Percentiles rank a stretch among this genome's conserved stretches.
These are phyloP conservation scores for Talaromyces verruculosus DNA, from an alignment of 2,329 filamentous ascomycete species.

Conservation along the genomic window DNA sequence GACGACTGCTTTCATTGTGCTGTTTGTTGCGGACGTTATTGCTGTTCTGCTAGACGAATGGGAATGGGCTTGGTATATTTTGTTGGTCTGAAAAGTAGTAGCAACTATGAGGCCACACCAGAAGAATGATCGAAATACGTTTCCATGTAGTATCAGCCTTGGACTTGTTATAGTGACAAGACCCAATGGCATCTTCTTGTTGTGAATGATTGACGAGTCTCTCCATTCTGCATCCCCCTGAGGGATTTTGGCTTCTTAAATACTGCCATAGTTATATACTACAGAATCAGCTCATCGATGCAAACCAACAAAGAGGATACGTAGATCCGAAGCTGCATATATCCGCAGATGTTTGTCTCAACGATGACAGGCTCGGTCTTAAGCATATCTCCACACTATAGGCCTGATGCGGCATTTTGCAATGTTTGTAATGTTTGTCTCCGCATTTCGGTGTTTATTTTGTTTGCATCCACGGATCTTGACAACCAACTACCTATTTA, in stretches of 20 bases:
- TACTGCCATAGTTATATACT: neutral
- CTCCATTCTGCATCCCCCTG: neutral
- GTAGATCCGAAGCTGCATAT: neutral
- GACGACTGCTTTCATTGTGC: slow-evolving; percentile 49
- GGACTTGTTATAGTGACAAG: neutral
- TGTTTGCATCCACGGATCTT: neutral
- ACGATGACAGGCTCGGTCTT: neutral
- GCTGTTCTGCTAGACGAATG: neutral
- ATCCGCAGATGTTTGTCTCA: neutral
- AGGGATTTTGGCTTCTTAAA: neutral
- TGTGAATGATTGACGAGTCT: neutral
- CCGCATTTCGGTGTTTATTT: neutral
- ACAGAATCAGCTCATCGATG: neutral
- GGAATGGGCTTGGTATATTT: neutral
- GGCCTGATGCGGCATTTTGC: slow-evolving; percentile 1
- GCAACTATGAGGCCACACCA: neutral
- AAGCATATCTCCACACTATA: slow-evolving; percentile 5
- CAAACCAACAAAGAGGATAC: neutral
- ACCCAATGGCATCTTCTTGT: slow-evolving; percentile 1
- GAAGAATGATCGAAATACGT: neutral
- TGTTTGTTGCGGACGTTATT: neutral
- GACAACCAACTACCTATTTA: no score
- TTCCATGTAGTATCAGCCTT: neutral
- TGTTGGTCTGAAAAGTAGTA: neutral
- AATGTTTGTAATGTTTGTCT: slow-evolving; percentile 15